phyloP scores from a whole-genome alignment of 2,329 filamentous ascomycete genomes.

The Talaromyces sp. region DNA sequence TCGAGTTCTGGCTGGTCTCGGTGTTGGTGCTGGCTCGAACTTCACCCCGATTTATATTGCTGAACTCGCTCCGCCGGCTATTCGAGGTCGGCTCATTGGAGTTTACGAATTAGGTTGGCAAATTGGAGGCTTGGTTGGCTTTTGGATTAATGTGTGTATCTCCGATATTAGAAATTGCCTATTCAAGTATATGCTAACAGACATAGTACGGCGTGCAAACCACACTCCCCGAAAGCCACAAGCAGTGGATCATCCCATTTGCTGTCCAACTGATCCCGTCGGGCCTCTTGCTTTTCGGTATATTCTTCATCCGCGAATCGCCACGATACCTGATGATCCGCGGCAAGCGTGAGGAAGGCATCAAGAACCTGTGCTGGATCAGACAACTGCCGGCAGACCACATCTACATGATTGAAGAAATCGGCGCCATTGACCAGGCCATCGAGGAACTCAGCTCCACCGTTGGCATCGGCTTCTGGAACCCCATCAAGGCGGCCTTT shows the following conservation, averaged over 20 bases:
- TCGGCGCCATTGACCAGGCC: conserved; percentile 60
- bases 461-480: conserved; percentile 40
- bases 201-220: conserved; percentile 34
- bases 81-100: conserved; percentile 56
- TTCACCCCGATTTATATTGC: conserved; percentile 58
- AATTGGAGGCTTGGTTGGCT: conserved; percentile 46
- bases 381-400: conserved; percentile 37
- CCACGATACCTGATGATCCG: conserved; percentile 67
- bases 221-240: conserved; percentile 10
- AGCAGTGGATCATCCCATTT: conserved; percentile 1
- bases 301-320: conserved; percentile 59
- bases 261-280: conserved; percentile 27
- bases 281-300: conserved; percentile 45
- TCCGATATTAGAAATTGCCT: not conserved
- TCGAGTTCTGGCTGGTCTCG: conserved; percentile 48
- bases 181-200: not conserved
- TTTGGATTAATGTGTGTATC: conserved; percentile 41
- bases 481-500: conserved; percentile 35
- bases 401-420: conserved; percentile 68
- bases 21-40: conserved; percentile 51
- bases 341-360: conserved; percentile 62
- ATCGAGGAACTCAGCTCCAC: conserved; percentile 41
- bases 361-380: conserved; percentile 47
- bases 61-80: conserved; percentile 53
- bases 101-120: conserved; percentile 55